These are phyloP conservation scores for Fusarium euwallaceae DNA, from an alignment of 2,329 filamentous ascomycete genomes.

Conservation along the genomic window DNA sequence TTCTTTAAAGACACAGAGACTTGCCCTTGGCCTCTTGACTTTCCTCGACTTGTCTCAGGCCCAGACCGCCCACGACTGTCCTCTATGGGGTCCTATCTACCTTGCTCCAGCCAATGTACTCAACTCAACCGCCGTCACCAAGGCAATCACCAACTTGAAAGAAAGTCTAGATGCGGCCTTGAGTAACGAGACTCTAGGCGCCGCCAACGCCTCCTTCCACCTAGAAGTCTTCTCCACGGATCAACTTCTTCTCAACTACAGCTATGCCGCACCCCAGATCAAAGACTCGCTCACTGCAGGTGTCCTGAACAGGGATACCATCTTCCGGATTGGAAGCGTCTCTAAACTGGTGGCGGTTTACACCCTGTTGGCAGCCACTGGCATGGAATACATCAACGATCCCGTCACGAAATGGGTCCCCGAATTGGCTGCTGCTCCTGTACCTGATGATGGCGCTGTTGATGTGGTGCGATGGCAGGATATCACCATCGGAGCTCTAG, in stretches of 20 bases:
- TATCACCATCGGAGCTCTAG: conserved; percentile 7
- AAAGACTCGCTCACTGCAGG: conserved; percentile 11
- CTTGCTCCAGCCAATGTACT: background rate
- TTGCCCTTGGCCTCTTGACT: background rate
- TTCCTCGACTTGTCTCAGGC: background rate
- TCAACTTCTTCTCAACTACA: conserved; percentile 1
- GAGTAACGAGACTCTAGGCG: background rate
- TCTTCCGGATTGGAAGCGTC: conserved; percentile 18
- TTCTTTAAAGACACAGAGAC: background rate
- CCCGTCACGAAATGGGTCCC: conserved; percentile 20
- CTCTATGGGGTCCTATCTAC: background rate
- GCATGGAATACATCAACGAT: conserved; percentile 10
- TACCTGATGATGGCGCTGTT: background rate
- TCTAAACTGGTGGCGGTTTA: conserved; percentile 15
- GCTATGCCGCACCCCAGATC: conserved; percentile 10
- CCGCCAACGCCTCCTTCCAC: conserved; percentile 13
- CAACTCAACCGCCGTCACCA: background rate
- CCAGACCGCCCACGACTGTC: background rate
- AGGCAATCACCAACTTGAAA: background rate
- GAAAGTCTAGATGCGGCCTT: background rate
- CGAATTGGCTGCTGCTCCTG: conserved; percentile 5
- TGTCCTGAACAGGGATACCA: background rate
- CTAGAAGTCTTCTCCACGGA: conserved; percentile 17
- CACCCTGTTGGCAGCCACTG: background rate
- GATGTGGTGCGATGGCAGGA: conserved; percentile 6